Base-by-base conservation (phyloP, 148 eudicot genomes). In the Cornus suecica region DNA sequence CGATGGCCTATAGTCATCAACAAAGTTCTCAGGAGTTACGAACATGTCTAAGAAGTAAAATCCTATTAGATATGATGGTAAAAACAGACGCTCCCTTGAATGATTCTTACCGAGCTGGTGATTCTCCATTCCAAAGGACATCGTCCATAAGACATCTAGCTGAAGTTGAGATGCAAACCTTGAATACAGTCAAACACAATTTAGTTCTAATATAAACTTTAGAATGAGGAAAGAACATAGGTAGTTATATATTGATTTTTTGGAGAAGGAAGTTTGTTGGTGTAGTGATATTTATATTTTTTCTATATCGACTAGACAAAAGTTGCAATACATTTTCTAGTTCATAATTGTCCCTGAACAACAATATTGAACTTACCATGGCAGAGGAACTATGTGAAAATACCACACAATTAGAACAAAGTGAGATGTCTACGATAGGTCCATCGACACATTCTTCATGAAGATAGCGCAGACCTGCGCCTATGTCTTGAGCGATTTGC, bases 361-460 rank as follows among this genome's bases (percentile, higher is more conserved):
- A 66, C 22, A 16, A 27, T 8, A 23, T 27, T 52, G 23, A 8
- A 32, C 70, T 71, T 65, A 78, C 80, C 71, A 42, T 32, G 32
- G 76, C 71, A 37, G 58, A 52, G 31, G 66, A 65, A 25, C 76
- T 66, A 16, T 37, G 34, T 31, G 25, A 25, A 18, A 78, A 32
- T 18, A 24, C 72, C 48, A 78, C 32, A 2, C 18, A 6, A 34
- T 4, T 24, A 0, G 80, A 78, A 78, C 20, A 9, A 13, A 78
- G 0, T 18, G 56, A 30, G 65, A 78, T 51, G 34, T 77, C 71
- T 6, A 60, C 76, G 20, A 78, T 65, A 52, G 76, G 76, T 15
- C 80, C 80, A 66, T 72, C 76, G 32, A 23, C 66, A 66, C 75
- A 78, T 66, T 78, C 80, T 70, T 78, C 80, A 15, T 72, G 80